phyloP scores from a whole-genome alignment of 2,329 filamentous ascomycete species.

The Colletotrichum endophyticum region DNA sequence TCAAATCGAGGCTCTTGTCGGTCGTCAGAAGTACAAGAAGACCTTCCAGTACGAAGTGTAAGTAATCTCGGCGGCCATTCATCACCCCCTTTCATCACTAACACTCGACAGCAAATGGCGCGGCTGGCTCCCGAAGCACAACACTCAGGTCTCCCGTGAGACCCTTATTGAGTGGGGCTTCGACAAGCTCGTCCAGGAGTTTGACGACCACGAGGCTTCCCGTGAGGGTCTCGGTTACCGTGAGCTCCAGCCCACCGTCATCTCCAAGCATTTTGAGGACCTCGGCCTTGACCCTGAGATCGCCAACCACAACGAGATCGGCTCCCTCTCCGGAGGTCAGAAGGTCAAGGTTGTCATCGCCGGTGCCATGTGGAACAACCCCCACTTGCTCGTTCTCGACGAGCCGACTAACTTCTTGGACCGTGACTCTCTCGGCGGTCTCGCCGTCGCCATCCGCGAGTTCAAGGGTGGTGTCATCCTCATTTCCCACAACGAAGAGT shows the following conservation, averaged over 20 bases:
- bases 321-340: constrained; percentile 92
- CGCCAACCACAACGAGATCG: constrained; percentile 98
- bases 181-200: constrained; percentile 93
- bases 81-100: constrained; percentile 25
- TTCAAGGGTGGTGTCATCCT: constrained; percentile 99
- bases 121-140: constrained; percentile 87
- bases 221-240: constrained; percentile 97
- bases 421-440: constrained; percentile 92
- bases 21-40: constrained; percentile 99
- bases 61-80: constrained; percentile 32
- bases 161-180: constrained; percentile 87
- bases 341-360: constrained; percentile 99
- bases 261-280: constrained; percentile 98
- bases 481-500: constrained; percentile 99
- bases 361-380: constrained; percentile 98
- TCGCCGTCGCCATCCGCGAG: constrained; percentile 96
- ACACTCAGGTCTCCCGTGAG: constrained; percentile 91
- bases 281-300: constrained; percentile 96
- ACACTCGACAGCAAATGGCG: constrained; percentile 80
- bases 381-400: constrained; percentile 94
- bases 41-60: constrained; percentile 96
- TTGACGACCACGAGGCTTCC: constrained; percentile 98
- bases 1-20: constrained; percentile 87
- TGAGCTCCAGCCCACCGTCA: constrained; percentile 88
- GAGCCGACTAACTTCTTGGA: constrained; percentile 99